Conservation (phyloP, 2,329 filamentous ascomycete genomes). For the Lasiodiplodia sp. region DNA sequence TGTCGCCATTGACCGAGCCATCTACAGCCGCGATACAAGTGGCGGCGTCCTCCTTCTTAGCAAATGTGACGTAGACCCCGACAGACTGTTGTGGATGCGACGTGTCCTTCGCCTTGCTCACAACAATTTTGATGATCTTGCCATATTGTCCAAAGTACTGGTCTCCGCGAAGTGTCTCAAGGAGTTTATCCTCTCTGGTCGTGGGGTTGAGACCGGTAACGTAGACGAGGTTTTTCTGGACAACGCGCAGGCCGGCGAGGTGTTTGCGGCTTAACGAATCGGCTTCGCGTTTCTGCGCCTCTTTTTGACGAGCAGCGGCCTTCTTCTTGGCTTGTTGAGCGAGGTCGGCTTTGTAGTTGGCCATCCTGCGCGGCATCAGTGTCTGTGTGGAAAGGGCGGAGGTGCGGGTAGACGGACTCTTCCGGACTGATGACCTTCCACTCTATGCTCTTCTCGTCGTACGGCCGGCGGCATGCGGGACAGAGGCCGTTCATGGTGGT, state of each 20-base stretch:
- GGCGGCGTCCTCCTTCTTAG: constrained; percentile 86
- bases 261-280: constrained; percentile 97
- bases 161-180: constrained; percentile 86
- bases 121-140: constrained; percentile 97
- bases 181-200: constrained; percentile 88
- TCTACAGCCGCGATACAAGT: constrained; percentile 92
- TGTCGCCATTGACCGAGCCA: constrained; percentile 88
- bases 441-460: constrained; percentile 96
- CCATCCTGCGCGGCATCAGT: constrained; percentile 61
- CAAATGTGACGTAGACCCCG: constrained; percentile 98
- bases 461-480: constrained; percentile 93
- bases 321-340: constrained; percentile 90
- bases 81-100: constrained; percentile 78
- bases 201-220: constrained; percentile 93
- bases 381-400: constrained; percentile 15
- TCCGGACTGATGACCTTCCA: constrained; percentile 95
- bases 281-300: constrained; percentile 93
- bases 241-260: constrained; percentile 90
- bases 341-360: constrained; percentile 77
- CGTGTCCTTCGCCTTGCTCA: constrained; percentile 89
- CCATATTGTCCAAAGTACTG: constrained; percentile 99
- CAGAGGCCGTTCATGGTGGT: constrained; percentile 97
- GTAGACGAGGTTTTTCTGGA: constrained; percentile 98
- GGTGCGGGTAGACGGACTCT: constrained; percentile 70
- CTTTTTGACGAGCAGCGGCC: constrained; percentile 87